Base-by-base conservation (phyloP, 768 basidiomycete genomes). In the Suillus sp. region DNA sequence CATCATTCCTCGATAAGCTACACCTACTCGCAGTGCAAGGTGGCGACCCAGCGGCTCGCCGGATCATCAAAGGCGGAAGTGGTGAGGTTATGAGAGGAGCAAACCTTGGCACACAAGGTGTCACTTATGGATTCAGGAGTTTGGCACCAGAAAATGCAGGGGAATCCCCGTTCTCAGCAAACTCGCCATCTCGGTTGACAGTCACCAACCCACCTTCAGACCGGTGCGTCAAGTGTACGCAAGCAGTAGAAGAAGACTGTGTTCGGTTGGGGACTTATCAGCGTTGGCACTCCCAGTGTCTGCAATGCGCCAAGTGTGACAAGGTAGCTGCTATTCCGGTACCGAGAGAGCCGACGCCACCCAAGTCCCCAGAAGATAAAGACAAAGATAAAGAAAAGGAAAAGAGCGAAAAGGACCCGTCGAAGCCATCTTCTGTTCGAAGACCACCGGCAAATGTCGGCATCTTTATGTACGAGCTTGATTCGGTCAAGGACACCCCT, bases 201-300 rank as follows among this genome's bases (percentile, higher is more conserved):
- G 83, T 85, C n/a, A 84, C 74, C 65, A 87, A 86, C 66, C 90
- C 91, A 18, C 93, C 93, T 8, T 92, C 91, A 20, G 97, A 99
- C 78, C 84, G 95, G 45, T 99, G 97, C 72, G 85, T 94, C 58
- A 89, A 86, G 70, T 99, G 97, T 75, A 83, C 85, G 48, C 80
- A 87, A 65, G 96, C 96, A 0, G 93, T 99, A 27, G 97, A 99
- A 77, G 97, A 99, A 74, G 97, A 99, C 67, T 99, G 97, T 71
- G 92, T 94, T 51, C 85, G 97, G 62, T 78, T 96, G 34, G 97
- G 95, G 38, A 96, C 95, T n/a, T 96, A 95, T 78, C 90, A 94
- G 71, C 84, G 96, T 53, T 99, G 97, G 97, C 97, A 99, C 77
- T 92, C 94, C 2, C 83, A 91, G 37, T 99, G 97, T 73, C 79